These are phyloP conservation scores for Primulina huaijiensis DNA, from an alignment of 257 asterid species.

Conservation along the genomic window DNA sequence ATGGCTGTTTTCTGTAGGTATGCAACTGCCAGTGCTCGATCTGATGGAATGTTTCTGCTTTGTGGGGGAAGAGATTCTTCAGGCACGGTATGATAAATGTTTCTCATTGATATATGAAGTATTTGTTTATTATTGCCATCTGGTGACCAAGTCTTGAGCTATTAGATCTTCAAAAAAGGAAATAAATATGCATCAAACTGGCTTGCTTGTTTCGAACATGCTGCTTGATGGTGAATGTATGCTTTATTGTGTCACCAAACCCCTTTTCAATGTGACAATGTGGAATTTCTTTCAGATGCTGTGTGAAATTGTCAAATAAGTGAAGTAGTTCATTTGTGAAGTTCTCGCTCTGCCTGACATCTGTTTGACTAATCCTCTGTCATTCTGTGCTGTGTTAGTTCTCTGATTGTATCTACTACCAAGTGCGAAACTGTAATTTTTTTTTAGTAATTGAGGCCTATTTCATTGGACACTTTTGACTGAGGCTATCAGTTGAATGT, in stretches of 20 bases:
- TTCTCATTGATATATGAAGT: conserved; percentile 25
- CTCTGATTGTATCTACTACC: conserved; percentile 13
- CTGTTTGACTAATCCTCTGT: neutral
- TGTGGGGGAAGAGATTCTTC: conserved; percentile 99
- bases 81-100: conserved; percentile 60
- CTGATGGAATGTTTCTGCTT: conserved; percentile 99
- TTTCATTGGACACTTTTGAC: conserved; percentile 16
- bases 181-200: neutral
- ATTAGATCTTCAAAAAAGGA: conserved; percentile 21
- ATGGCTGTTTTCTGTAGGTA: conserved; percentile 60
- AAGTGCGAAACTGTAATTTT: neutral
- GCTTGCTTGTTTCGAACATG: conserved; percentile 1
- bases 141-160: conserved; percentile 16
- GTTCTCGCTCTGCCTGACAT: neutral
- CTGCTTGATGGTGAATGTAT: conserved; percentile 25
- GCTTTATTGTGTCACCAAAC: conserved; percentile 16
- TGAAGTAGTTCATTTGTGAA: conserved; percentile 10
- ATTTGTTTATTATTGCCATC: conserved; percentile 3
- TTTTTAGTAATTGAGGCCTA: conserved; percentile 5
- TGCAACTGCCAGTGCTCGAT: conserved; percentile 98
- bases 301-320: conserved; percentile 6
- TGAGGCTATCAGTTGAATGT: conserved; percentile 27
- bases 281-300: conserved; percentile 7
- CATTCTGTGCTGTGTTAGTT: conserved; percentile 15
- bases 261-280: conserved; percentile 8